Percentiles rank a stretch among this genome's conserved stretches.
Evolutionary conservation across 371 early-diverging fungal genomes (phyloP).

Genomic region (Apophysomyces sp.): DNA sequence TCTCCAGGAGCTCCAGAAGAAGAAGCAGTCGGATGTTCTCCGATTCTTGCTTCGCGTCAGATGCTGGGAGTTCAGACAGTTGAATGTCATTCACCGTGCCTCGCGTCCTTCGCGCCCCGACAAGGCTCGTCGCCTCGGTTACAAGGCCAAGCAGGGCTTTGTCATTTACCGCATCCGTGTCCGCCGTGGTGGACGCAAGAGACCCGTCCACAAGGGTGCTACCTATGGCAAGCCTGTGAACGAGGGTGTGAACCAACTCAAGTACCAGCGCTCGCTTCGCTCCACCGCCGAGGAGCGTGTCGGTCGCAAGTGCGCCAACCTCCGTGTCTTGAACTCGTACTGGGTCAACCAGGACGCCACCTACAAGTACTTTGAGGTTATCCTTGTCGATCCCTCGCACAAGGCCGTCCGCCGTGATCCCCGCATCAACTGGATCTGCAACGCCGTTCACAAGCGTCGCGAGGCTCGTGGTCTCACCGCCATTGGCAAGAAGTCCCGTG

Average conservation of each 20-base stretch:
- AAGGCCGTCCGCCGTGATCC: constrained; percentile 97
- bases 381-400: constrained; percentile 97
- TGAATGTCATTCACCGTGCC: constrained; percentile 97
- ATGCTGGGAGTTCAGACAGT: constrained; percentile 99
- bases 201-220: constrained; percentile 96
- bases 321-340: constrained; percentile 98
- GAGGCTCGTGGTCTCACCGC: constrained; percentile 98
- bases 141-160: constrained; percentile 99
- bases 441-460: constrained; percentile 97
- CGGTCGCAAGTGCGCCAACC: constrained; percentile 92
- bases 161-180: constrained; percentile 98
- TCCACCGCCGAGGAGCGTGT: constrained; percentile 97
- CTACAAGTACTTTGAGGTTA: constrained; percentile 99
- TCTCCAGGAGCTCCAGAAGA: constrained; percentile 96
- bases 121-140: constrained; percentile 99
- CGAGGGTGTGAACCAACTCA: constrained; percentile 98
- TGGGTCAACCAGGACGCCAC: constrained; percentile 99
- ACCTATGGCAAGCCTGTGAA: constrained; percentile 97
- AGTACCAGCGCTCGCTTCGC: constrained; percentile 92
- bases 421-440: constrained; percentile 99
- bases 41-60: constrained; percentile 98
- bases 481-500: constrained; percentile 97
- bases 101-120: constrained; percentile 98
- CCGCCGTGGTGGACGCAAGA: constrained; percentile 98
- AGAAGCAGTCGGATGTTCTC: constrained; percentile 99